phyloP scores from a whole-genome alignment of 2,329 filamentous ascomycete genomes.

The Fusarium sp. region DNA sequence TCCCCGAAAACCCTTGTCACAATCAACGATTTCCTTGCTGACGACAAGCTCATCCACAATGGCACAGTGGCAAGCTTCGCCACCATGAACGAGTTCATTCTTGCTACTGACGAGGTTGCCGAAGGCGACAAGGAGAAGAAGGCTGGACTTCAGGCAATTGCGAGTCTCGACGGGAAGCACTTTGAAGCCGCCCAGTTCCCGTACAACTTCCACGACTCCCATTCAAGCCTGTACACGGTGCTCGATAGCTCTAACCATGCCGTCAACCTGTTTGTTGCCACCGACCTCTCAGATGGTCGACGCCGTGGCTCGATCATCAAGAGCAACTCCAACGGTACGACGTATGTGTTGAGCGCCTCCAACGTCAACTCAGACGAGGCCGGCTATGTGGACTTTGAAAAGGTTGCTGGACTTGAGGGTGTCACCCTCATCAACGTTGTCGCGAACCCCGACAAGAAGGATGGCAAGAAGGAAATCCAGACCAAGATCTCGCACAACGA shows the following conservation, averaged over 20 bases:
- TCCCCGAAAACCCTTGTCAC: constrained; percentile 74
- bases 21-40: constrained; percentile 78
- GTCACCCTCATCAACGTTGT: constrained; percentile 89
- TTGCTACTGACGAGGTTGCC: constrained; percentile 72
- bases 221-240: constrained; percentile 87
- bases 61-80: constrained; percentile 78
- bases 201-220: constrained; percentile 77
- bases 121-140: constrained; percentile 61
- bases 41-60: constrained; percentile 64
- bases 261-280: constrained; percentile 91
- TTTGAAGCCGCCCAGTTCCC: constrained; percentile 90
- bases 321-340: constrained; percentile 98
- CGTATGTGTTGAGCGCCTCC: constrained; percentile 83
- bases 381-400: constrained; percentile 94
- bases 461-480: constrained; percentile 83
- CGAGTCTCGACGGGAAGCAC: constrained; percentile 81
- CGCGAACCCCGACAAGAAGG: constrained; percentile 73
- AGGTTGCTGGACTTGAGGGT: constrained; percentile 90
- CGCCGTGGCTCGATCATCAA: constrained; percentile 91
- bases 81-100: constrained; percentile 95
- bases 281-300: constrained; percentile 68
- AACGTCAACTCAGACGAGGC: constrained; percentile 79
- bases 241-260: constrained; percentile 94
- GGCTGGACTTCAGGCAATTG: constrained; percentile 75
- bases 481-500: constrained; percentile 97